Evolutionary conservation across 805 yeast genomes (phyloP).

Genomic region (Ogataea salicorniae): DNA sequence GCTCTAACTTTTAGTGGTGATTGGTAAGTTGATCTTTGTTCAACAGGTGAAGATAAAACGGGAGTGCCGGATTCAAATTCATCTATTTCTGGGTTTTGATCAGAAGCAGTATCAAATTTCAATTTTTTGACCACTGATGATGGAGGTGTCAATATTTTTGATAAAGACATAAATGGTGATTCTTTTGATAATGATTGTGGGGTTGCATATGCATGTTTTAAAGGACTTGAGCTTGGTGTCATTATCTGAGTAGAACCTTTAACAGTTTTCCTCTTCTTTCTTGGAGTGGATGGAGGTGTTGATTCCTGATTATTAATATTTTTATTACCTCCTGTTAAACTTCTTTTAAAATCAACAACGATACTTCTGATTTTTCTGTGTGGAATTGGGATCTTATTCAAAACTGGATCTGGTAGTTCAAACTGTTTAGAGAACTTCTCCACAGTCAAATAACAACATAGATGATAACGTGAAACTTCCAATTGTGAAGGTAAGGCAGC

Average conservation of each 20-base stretch:
- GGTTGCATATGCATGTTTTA: too few species aligned
- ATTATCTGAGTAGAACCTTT: not conserved
- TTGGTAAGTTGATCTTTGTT: too few species aligned
- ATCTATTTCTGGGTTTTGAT: too few species aligned
- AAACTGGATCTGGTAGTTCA: constrained; percentile 43
- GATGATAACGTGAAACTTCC: constrained; percentile 62
- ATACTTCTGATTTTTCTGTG: constrained; percentile 36
- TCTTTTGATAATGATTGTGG: too few species aligned
- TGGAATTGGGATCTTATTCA: constrained; percentile 55
- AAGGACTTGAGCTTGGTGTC: not conserved
- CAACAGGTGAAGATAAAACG: too few species aligned
- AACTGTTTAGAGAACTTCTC: constrained; percentile 41
- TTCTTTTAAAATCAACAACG: constrained; percentile 41
- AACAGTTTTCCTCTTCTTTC: constrained; percentile 1
- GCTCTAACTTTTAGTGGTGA: too few species aligned
- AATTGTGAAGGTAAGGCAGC: constrained; percentile 42
- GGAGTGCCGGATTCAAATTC: too few species aligned
- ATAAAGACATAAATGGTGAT: too few species aligned
- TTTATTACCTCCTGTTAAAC: constrained; percentile 7
- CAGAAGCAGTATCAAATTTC: too few species aligned
- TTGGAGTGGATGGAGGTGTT: constrained; percentile 17
- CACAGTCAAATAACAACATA: constrained; percentile 60
- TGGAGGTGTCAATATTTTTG: too few species aligned
- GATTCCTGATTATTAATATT: not conserved
- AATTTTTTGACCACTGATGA: too few species aligned